Conservation (phyloP, 78 protist genomes). For the Monosiga brevicollis region DNA sequence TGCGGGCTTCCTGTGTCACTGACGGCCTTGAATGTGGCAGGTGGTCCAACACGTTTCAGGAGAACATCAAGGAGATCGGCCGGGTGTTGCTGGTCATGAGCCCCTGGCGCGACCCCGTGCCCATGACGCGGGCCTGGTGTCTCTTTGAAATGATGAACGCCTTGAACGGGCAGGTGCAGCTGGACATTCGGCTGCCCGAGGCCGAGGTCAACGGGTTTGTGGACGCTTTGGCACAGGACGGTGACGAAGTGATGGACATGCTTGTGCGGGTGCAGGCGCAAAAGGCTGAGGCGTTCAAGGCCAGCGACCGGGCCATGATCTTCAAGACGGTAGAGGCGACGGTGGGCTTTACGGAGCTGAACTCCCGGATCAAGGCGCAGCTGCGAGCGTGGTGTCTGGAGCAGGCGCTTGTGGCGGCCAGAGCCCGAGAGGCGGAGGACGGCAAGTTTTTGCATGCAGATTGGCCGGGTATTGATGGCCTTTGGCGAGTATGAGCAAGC, state of each 20-base stretch:
- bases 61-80: neutral
- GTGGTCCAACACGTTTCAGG: neutral
- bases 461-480: neutral
- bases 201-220: neutral
- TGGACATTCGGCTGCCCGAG: neutral
- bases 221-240: neutral
- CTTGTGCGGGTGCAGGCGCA: neutral
- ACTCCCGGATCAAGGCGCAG: neutral
- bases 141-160: neutral
- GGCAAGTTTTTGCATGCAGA: neutral
- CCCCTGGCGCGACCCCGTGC: neutral
- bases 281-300: neutral
- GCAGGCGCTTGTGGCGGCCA: neutral
- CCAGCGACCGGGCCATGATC: neutral
- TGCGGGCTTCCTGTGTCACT: too few species aligned
- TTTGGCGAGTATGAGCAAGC: neutral
- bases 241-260: neutral
- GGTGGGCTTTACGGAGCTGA: neutral
- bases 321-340: neutral
- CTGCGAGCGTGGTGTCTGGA: neutral
- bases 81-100: neutral
- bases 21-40: neutral
- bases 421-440: neutral
- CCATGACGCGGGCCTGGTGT: neutral
- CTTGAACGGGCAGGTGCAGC: neutral